A percentile compares a stretch with the other conserved stretches of the same genome.
Conservation (phyloP, 768 basidiomycete genomes). For the Kwoniella shandongensis region DNA sequence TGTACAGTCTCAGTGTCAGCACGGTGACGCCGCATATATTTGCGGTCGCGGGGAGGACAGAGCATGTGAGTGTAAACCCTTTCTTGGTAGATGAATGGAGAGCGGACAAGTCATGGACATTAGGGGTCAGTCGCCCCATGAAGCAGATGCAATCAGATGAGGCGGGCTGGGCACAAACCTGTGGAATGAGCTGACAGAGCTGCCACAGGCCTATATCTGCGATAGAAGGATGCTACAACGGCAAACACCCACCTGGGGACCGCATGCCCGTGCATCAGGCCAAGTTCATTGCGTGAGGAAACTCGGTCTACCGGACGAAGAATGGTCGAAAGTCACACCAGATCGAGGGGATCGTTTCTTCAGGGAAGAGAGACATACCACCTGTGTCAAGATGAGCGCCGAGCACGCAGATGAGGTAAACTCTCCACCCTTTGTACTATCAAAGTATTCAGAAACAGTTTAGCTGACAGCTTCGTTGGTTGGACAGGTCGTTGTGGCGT, state of each 20-base stretch:
- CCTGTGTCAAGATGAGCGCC: constrained; percentile 51
- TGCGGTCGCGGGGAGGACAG: constrained; percentile 77
- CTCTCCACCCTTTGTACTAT: background rate
- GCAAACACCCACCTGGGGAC: constrained; percentile 70
- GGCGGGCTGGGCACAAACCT: too few relatives aligned
- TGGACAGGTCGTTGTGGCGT: constrained; percentile 39
- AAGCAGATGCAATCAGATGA: too few relatives aligned
- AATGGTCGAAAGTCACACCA: constrained; percentile 32
- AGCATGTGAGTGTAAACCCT: constrained; percentile 62
- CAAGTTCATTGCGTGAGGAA: constrained; percentile 77
- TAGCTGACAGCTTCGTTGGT: too few relatives aligned
- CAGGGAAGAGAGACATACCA: constrained; percentile 44
- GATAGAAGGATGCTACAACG: constrained; percentile 74
- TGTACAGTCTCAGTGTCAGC: constrained; percentile 74
- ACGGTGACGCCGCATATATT: constrained; percentile 78
- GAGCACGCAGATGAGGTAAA: constrained; percentile 50
- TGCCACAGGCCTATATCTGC: constrained; percentile 72
- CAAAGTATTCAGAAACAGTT: too few relatives aligned
- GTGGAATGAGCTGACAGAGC: too few relatives aligned
- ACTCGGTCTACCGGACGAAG: constrained; percentile 62
- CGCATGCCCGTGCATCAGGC: constrained; percentile 58
- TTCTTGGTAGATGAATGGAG: constrained; percentile 11
- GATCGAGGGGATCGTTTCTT: constrained; percentile 16
- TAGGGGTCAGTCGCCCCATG: too few relatives aligned
- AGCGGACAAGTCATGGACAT: background rate